phyloP scores from a whole-genome alignment of 2,329 filamentous ascomycete species.

The Neonectria ditissima region DNA sequence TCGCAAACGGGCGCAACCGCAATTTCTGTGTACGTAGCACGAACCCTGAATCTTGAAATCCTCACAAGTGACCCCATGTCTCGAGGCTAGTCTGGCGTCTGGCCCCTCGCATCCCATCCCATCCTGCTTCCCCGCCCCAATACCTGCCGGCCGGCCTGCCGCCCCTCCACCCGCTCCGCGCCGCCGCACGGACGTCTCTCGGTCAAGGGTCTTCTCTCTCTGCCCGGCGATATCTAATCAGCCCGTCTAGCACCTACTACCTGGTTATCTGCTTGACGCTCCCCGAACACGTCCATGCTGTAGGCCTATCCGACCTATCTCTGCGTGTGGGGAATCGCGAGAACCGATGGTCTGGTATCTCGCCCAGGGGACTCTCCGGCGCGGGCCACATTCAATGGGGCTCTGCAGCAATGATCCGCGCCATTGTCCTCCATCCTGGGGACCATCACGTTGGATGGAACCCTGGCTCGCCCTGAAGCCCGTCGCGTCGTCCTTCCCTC shows the following conservation, averaged over 20 bases:
- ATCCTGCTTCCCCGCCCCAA: constrained; percentile 12
- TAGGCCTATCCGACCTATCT: too few relatives aligned
- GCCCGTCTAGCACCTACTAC: not conserved
- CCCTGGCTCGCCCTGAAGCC: constrained; percentile 6
- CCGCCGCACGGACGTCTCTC: constrained; percentile 9
- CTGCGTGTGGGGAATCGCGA: constrained; percentile 10
- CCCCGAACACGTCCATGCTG: not conserved
- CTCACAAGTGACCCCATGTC: too few relatives aligned
- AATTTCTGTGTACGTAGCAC: not conserved
- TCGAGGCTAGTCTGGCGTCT: too few relatives aligned
- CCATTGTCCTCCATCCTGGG: not conserved
- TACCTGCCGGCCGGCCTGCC: constrained; percentile 8
- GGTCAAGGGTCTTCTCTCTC: not conserved
- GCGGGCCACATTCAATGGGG: constrained; percentile 9
- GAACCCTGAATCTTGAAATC: constrained; percentile 4
- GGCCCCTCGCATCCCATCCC: constrained; percentile 3
- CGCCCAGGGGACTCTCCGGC: not conserved
- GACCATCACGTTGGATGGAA: constrained; percentile 2
- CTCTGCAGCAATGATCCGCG: constrained; percentile 11
- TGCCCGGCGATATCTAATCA: constrained; percentile 7
- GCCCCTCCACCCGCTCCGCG: constrained; percentile 16
- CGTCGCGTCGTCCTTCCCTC: constrained; percentile 1
- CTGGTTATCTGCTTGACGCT: not conserved
- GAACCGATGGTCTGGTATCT: constrained; percentile 27
- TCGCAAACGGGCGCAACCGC: constrained; percentile 23